These are phyloP conservation scores for Leccinum subgranulosum DNA, from an alignment of 768 basidiomycete species.

Conservation along the genomic window DNA sequence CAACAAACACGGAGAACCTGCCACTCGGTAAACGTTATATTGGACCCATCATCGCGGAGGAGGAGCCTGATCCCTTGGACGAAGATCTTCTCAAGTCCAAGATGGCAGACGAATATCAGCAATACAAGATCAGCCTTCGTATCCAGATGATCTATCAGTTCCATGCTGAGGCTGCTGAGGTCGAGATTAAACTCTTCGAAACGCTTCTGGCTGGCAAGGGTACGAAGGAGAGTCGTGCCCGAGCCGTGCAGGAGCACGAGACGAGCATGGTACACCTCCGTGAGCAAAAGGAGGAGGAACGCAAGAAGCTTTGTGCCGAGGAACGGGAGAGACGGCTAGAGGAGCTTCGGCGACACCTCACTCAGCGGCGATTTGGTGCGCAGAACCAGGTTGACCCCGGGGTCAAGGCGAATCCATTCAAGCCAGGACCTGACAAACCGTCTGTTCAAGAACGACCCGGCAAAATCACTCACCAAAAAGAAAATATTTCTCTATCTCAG, in stretches of 20 bases:
- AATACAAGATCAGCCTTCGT: constrained; percentile 30
- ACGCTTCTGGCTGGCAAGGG: constrained; percentile 22
- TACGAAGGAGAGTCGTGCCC: constrained; percentile 30
- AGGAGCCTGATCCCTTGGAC: constrained; percentile 28
- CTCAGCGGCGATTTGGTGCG: constrained; percentile 14
- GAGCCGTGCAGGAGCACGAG: constrained; percentile 31
- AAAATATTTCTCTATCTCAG: constrained; percentile 19
- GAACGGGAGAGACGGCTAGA: constrained; percentile 27
- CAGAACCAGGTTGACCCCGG: constrained; percentile 16
- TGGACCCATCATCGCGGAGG: constrained; percentile 29
- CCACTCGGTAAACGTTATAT: constrained; percentile 32
- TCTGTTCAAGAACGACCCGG: constrained; percentile 10
- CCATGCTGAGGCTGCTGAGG: constrained; percentile 27
- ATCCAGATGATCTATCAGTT: constrained; percentile 35
- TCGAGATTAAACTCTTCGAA: constrained; percentile 31
- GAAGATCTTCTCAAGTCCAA: constrained; percentile 29
- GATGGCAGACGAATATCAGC: constrained; percentile 32
- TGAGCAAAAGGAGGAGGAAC: constrained; percentile 31
- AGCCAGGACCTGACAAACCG: constrained; percentile 13
- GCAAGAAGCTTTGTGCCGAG: constrained; percentile 28
- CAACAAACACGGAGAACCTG: constrained; percentile 15
- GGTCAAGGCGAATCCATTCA: constrained; percentile 13
- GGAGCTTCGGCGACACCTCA: constrained; percentile 19
- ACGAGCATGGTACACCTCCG: constrained; percentile 31
- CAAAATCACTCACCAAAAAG: constrained; percentile 25